These are phyloP conservation scores for Pseudonitzschia multiseries DNA, from an alignment of 108 stramenopile species.

Conservation along the genomic window DNA sequence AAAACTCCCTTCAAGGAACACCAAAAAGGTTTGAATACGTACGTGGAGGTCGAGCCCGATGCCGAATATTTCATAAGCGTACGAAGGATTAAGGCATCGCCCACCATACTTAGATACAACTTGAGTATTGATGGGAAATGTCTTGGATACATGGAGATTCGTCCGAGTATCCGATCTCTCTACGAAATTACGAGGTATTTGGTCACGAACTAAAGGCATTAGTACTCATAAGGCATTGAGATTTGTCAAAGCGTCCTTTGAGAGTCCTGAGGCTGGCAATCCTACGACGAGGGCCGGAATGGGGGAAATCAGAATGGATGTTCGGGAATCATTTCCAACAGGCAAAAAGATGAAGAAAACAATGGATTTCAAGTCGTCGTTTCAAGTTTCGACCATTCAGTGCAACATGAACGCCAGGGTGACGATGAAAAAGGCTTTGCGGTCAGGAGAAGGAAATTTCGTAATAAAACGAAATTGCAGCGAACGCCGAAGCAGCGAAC, in stretches of 20 bases:
- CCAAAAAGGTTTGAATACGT: background rate
- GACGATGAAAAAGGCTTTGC: constrained; percentile 1
- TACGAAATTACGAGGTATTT: background rate
- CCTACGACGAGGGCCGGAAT: background rate
- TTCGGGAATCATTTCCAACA: background rate
- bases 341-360: background rate
- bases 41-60: constrained; percentile 18
- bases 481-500: background rate
- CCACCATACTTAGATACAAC: background rate
- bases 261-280: background rate
- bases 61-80: constrained; percentile 25
- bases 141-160: background rate
- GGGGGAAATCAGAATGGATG: background rate
- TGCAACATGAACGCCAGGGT: background rate
- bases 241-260: constrained; percentile 9
- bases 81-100: constrained; percentile 1
- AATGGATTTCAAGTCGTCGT: constrained; percentile 1
- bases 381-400: background rate
- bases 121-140: background rate
- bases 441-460: background rate
- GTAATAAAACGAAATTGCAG: background rate
- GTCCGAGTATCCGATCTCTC: background rate
- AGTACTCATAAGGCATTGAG: background rate
- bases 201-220: background rate
- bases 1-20: constrained; percentile 23